phyloP scores from a whole-genome alignment of 208 protist species.

The Strigomonas culicis region DNA sequence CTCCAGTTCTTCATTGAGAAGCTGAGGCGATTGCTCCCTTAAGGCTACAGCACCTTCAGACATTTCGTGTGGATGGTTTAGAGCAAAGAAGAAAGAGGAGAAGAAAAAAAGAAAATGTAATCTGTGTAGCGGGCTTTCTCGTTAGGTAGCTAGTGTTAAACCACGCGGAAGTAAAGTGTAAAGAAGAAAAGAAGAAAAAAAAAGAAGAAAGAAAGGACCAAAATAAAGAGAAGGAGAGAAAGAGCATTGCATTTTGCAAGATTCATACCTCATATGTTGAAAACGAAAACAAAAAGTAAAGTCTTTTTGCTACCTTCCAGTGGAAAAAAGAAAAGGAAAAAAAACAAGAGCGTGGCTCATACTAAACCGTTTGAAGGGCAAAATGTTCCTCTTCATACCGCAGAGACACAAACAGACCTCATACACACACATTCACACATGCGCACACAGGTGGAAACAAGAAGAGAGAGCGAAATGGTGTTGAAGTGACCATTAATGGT shows the following conservation, averaged over 20 bases:
- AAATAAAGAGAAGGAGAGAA: neutral
- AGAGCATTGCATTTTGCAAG: neutral
- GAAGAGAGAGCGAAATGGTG: no score
- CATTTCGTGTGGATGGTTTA: neutral
- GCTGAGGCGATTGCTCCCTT: slow-evolving; percentile 30
- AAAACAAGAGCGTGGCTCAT: no score
- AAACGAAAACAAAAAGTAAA: neutral
- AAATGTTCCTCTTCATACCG: neutral
- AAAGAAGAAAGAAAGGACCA: slow-evolving; percentile 3
- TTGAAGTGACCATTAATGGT: slow-evolving; percentile 35
- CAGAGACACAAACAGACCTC: no score
- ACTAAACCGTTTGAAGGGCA: neutral
- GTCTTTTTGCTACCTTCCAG: no score
- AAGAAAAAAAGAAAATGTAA: slow-evolving; percentile 7
- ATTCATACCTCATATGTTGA: neutral
- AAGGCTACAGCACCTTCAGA: slow-evolving; percentile 39
- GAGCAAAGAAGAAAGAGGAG: neutral
- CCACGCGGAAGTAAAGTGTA: neutral
- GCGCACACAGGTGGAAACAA: no score
- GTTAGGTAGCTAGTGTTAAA: neutral
- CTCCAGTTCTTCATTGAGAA: slow-evolving; percentile 39
- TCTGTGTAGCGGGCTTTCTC: neutral
- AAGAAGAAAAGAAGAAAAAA: neutral
- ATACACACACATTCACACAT: no score
- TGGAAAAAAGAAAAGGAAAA: neutral